Percentiles rank a stretch among this genome's conserved stretches.
Evolutionary conservation across 208 protist genomes (phyloP).

Genomic region (Angomonas desouzai): DNA sequence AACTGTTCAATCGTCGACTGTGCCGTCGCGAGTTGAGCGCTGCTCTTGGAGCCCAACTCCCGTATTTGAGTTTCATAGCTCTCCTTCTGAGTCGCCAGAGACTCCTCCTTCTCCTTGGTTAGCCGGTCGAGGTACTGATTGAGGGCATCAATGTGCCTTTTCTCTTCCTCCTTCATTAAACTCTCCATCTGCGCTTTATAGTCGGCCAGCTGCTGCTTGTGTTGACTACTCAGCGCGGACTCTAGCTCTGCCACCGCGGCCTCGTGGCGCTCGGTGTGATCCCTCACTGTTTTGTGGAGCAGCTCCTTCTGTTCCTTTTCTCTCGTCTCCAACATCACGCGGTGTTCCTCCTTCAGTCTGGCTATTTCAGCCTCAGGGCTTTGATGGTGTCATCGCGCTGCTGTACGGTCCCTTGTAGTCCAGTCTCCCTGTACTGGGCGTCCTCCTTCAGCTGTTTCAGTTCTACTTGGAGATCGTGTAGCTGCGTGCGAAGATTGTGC

Average conservation of each 20-base stretch:
- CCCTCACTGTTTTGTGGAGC: slow-evolving; percentile 18
- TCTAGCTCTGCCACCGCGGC: slow-evolving; percentile 17
- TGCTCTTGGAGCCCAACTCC: slow-evolving; percentile 8
- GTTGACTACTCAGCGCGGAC: slow-evolving; percentile 19
- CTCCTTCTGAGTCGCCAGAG: background rate
- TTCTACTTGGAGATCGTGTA: slow-evolving; percentile 10
- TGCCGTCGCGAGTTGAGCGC: slow-evolving; percentile 6
- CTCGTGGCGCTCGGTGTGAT: slow-evolving; percentile 17
- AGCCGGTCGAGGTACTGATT: slow-evolving; percentile 15
- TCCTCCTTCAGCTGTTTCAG: background rate
- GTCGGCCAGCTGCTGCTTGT: slow-evolving; percentile 15
- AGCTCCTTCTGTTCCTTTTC: slow-evolving; percentile 13
- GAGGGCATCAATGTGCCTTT: slow-evolving; percentile 15
- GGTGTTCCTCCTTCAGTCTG: slow-evolving; percentile 5
- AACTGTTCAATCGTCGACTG: slow-evolving; percentile 19
- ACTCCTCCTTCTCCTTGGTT: slow-evolving; percentile 17
- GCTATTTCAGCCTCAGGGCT: slow-evolving; percentile 5
- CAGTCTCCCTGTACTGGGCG: background rate
- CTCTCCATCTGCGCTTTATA: slow-evolving; percentile 13
- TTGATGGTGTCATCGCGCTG: slow-evolving; percentile 12
- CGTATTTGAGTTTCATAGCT: slow-evolving; percentile 12
- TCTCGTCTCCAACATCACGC: background rate
- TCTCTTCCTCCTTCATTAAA: slow-evolving; percentile 13
- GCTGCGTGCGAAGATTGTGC: slow-evolving; percentile 9
- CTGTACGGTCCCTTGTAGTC: slow-evolving; percentile 16